Conservation (phyloP, 2,329 filamentous ascomycete genomes). For the Incumbomyces lentus region DNA sequence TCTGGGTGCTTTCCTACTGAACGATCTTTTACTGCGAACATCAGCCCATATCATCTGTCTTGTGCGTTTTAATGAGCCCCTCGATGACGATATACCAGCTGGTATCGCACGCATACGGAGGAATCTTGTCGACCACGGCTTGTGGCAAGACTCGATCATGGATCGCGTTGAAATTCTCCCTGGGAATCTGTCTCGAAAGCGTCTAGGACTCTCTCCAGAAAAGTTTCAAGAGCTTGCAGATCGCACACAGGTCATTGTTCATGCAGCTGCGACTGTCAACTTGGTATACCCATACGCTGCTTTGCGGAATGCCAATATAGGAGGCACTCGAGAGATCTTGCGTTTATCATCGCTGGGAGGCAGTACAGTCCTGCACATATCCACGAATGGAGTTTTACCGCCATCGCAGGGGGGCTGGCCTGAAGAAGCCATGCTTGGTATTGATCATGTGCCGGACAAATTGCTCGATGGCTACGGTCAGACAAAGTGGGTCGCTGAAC, state of each 20-base stretch:
- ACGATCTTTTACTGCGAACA: constrained; percentile 56
- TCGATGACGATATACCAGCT: constrained; percentile 51
- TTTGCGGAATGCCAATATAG: constrained; percentile 62
- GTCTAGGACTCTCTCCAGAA: constrained; percentile 57
- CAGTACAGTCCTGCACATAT: constrained; percentile 67
- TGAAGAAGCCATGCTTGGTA: constrained; percentile 56
- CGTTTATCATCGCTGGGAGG: constrained; percentile 57
- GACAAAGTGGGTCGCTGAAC: constrained; percentile 73
- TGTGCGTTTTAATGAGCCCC: constrained; percentile 60
- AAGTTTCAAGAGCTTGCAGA: constrained; percentile 55
- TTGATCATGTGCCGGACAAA: constrained; percentile 59
- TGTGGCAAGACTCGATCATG: constrained; percentile 68
- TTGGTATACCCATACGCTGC: constrained; percentile 69
- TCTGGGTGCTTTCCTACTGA: constrained; percentile 63
- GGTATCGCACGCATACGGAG: constrained; percentile 63
- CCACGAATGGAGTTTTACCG: constrained; percentile 69
- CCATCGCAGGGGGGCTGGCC: constrained; percentile 61
- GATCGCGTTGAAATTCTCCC: constrained; percentile 68
- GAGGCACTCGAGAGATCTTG: constrained; percentile 66
- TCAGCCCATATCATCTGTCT: constrained; percentile 61
- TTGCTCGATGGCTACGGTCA: constrained; percentile 66
- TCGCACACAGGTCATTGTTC: constrained; percentile 62
- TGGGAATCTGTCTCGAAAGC: constrained; percentile 59
- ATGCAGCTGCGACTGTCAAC: constrained; percentile 69
- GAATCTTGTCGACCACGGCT: constrained; percentile 65